phyloP scores from a whole-genome alignment of 2,329 filamentous ascomycete genomes.

The Colletotrichum musicola region DNA sequence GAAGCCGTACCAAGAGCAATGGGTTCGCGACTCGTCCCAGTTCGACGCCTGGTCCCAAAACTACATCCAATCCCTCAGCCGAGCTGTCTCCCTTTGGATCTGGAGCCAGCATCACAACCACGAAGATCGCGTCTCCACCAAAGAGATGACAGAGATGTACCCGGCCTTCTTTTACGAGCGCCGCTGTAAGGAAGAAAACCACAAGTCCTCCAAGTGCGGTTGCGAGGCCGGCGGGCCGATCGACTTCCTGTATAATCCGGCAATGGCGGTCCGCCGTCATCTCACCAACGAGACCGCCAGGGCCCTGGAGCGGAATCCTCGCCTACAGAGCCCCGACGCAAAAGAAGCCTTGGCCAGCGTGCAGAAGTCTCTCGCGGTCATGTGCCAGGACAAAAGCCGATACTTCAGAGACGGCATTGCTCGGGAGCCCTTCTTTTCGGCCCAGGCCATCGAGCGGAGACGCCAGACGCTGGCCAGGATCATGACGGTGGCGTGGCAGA shows the following conservation, averaged over 20 bases:
- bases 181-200: slow-evolving; percentile 36
- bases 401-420: slow-evolving; percentile 30
- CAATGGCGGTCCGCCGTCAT: slow-evolving; percentile 26
- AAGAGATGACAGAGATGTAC: slow-evolving; percentile 9
- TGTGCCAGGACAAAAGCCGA: slow-evolving; percentile 11
- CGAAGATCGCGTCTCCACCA: background rate
- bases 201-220: slow-evolving; percentile 18
- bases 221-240: slow-evolving; percentile 36
- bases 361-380: slow-evolving; percentile 3
- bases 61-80: slow-evolving; percentile 18
- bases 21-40: slow-evolving; percentile 21
- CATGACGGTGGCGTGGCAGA: background rate
- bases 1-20: slow-evolving; percentile 21
- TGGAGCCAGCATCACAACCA: background rate
- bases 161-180: slow-evolving; percentile 31
- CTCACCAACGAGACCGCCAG: slow-evolving; percentile 18
- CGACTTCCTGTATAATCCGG: slow-evolving; percentile 36
- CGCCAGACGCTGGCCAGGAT: slow-evolving; percentile 5
- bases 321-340: background rate
- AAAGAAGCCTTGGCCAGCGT: slow-evolving; percentile 4
- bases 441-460: slow-evolving; percentile 2
- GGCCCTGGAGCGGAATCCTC: slow-evolving; percentile 1
- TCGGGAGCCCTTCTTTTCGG: slow-evolving; percentile 28
- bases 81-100: slow-evolving; percentile 18
- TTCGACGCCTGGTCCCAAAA: slow-evolving; percentile 28